Evolutionary conservation across 805 yeast species (phyloP).

Genomic region (Starmerella stellata): DNA sequence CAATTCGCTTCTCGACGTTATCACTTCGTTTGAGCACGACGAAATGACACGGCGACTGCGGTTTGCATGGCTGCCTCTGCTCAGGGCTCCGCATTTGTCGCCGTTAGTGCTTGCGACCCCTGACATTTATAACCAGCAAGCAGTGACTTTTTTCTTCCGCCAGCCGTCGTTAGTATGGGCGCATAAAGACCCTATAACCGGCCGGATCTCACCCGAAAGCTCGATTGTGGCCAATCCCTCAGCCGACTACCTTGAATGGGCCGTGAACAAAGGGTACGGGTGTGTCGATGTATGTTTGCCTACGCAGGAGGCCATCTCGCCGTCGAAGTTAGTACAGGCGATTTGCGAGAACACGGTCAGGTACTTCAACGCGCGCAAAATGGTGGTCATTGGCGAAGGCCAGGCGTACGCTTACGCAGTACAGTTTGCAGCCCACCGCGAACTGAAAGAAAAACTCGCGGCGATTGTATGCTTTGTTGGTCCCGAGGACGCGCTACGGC

Average conservation of each 20-base stretch:
- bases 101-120: constrained; percentile 58
- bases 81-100: constrained; percentile 31
- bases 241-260: constrained; percentile 52
- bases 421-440: constrained; percentile 72
- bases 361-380: constrained; percentile 49
- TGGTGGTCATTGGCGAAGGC: constrained; percentile 75
- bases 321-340: constrained; percentile 34
- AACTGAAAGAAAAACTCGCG: constrained; percentile 42
- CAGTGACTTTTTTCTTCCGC: constrained; percentile 56
- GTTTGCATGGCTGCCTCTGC: constrained; percentile 52
- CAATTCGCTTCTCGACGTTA: constrained; percentile 41
- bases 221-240: constrained; percentile 66
- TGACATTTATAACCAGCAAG: constrained; percentile 38
- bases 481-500: constrained; percentile 49
- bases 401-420: constrained; percentile 76
- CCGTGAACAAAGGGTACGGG: constrained; percentile 42
- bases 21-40: constrained; percentile 50
- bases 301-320: constrained; percentile 10
- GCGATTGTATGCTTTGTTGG: constrained; percentile 49
- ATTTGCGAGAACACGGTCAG: constrained; percentile 83
- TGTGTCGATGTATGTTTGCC: constrained; percentile 45
- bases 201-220: constrained; percentile 52
- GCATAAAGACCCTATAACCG: constrained; percentile 53
- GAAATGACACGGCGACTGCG: constrained; percentile 34
- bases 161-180: constrained; percentile 93